Percentiles rank a stretch among this genome's conserved stretches.
Evolutionary conservation across 805 yeast genomes (phyloP).

Genomic region (Candida montana): DNA sequence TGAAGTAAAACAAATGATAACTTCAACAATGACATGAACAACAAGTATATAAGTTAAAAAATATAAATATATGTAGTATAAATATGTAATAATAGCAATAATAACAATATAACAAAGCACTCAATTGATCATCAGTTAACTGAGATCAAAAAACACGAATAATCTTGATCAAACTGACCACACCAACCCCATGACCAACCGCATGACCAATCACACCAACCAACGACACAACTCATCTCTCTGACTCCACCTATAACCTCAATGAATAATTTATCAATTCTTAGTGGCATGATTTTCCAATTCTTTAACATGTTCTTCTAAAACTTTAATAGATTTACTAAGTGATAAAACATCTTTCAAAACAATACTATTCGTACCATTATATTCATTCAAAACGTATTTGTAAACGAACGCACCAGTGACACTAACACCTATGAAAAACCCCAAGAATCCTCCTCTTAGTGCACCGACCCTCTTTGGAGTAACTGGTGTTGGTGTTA

Average conservation of each 20-base stretch:
- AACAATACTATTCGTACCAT: conserved; percentile 63
- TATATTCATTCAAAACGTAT: conserved; percentile 74
- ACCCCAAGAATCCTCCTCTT: conserved; percentile 60
- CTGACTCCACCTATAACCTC: too few relatives aligned
- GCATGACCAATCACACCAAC: neutral
- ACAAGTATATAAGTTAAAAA: too few relatives aligned
- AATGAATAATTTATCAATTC: too few relatives aligned
- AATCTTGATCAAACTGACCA: neutral
- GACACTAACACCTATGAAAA: conserved; percentile 66
- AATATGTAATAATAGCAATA: too few relatives aligned
- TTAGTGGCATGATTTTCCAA: conserved; percentile 35
- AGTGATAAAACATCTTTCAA: conserved; percentile 70
- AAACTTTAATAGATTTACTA: conserved; percentile 58
- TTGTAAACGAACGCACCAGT: conserved; percentile 76
- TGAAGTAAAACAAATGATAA: too few relatives aligned
- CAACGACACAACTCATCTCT: conserved; percentile 26
- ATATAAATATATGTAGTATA: too few relatives aligned
- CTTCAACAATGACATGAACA: too few relatives aligned
- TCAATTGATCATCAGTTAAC: too few relatives aligned
- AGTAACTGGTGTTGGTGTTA: neutral
- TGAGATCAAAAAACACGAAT: too few relatives aligned
- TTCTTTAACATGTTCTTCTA: conserved; percentile 63
- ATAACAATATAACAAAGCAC: too few relatives aligned
- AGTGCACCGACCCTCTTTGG: conserved; percentile 33
- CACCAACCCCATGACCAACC: neutral